phyloP scores from a whole-genome alignment of 2,329 filamentous ascomycete species.

The Neonectria faginata region DNA sequence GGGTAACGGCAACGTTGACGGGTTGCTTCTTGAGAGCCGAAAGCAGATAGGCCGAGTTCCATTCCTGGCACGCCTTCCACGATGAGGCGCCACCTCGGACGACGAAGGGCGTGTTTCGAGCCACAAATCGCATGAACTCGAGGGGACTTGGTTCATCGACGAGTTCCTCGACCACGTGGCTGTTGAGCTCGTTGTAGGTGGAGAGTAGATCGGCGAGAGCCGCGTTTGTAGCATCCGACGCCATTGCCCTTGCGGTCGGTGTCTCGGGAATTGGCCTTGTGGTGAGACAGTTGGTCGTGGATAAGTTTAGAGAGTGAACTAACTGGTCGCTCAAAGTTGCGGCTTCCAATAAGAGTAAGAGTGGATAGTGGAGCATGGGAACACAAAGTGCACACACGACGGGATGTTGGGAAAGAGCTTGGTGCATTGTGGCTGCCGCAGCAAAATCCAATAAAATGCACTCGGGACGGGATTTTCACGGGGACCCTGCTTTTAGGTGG shows the following conservation, averaged over 20 bases:
- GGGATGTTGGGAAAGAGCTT: neutral
- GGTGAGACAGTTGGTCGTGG: neutral
- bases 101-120: slow-evolving; percentile 80
- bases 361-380: neutral
- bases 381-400: neutral
- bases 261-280: neutral
- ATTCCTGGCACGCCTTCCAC: slow-evolving; percentile 73
- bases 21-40: slow-evolving; percentile 63
- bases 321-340: neutral
- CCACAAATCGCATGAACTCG: slow-evolving; percentile 83
- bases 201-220: slow-evolving; percentile 65
- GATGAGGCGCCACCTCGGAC: slow-evolving; percentile 70
- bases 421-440: slow-evolving; percentile 8
- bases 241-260: neutral
- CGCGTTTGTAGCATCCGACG: slow-evolving; percentile 22
- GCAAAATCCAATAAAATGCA: slow-evolving; percentile 6
- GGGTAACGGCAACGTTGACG: slow-evolving; percentile 85
- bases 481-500: neutral
- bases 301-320: neutral
- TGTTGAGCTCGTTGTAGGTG: slow-evolving; percentile 81
- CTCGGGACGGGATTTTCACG: neutral
- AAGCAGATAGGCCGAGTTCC: slow-evolving; percentile 72
- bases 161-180: slow-evolving; percentile 69
- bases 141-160: slow-evolving; percentile 75
- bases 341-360: neutral